Base-by-base conservation (phyloP, 768 basidiomycete genomes). In the Lentinula guzmanii region DNA sequence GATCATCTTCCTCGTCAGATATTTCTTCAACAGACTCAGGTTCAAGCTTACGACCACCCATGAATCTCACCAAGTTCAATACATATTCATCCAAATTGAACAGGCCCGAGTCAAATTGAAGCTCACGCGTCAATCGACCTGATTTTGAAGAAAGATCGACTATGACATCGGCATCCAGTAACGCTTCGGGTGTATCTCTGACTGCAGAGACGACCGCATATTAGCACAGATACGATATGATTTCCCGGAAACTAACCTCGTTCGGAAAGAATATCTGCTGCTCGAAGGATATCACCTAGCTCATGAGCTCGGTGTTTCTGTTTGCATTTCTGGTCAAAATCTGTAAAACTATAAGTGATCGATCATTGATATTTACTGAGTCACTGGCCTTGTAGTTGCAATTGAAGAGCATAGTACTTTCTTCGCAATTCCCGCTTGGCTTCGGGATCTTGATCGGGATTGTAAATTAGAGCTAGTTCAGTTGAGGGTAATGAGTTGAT, bases 31-130 rank as follows among this genome's bases (percentile, higher is more conserved):
- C 76, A 52, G 83, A 78, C 11, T 71, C 67, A 53, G 77, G 77
- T 54, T 84, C 78, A 39, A 79, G 76, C 41, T 80, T 79, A 35
- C 79, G 76, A 4, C 90, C 90, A 15, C 90, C 90, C 89, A 94
- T 89, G 68, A 85, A 91, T 13, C 75, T 80, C 51, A 89, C 76
- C 37, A 94, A 77, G 67, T 88, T 88, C 6, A 83, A 73, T 59
- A 99, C 77, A 66, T 95, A 98, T 60, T 97, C 95, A 65, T 96
- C 93, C 46, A 90, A 77, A 69, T 98, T 95, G 68, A 98, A 99
- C 11, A 88, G 85, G 58, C 91, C 90, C 0, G 85, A 84, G 56
- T 90, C 91, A 0, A 91, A 85, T 71, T 92, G 94, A 85, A 96
- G 88, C 33, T 87, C 86, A 34, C 91, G 90, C 16, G 94, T 94